phyloP scores from a whole-genome alignment of 257 asterid genomes.

The Solanum lignicaule region DNA sequence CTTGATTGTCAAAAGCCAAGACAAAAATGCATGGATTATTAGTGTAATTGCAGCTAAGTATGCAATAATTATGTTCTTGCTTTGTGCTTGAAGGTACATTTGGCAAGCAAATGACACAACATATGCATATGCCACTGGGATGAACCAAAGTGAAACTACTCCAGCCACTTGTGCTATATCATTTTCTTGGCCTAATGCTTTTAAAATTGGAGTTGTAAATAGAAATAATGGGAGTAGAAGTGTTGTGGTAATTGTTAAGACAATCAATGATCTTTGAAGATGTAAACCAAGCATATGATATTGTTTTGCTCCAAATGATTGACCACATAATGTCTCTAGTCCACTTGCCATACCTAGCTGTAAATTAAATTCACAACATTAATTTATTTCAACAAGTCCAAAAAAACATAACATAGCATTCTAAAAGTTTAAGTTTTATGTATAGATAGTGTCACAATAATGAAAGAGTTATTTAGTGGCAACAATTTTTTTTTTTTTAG shows the following conservation, averaged over 20 bases:
- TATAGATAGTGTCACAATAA: too few relatives aligned
- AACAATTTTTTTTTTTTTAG: too few relatives aligned
- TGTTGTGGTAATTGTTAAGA: slow-evolving; percentile 24
- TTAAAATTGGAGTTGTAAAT: slow-evolving; percentile 44
- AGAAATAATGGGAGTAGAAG: slow-evolving; percentile 32
- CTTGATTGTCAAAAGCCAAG: slow-evolving; percentile 53
- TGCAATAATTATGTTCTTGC: slow-evolving; percentile 63
- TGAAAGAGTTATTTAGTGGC: too few relatives aligned
- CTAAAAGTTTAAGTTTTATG: neutral
- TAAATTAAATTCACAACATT: neutral
- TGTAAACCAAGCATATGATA: slow-evolving; percentile 71
- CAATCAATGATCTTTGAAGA: slow-evolving; percentile 75
- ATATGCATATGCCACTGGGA: slow-evolving; percentile 44
- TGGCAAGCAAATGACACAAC: slow-evolving; percentile 54
- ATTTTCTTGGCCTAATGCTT: slow-evolving; percentile 54
- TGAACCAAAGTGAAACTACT: slow-evolving; percentile 33
- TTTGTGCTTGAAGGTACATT: slow-evolving; percentile 69
- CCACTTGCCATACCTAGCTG: slow-evolving; percentile 80
- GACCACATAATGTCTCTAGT: slow-evolving; percentile 65
- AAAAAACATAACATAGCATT: neutral
- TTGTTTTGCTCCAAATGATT: slow-evolving; percentile 8
- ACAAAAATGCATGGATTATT: slow-evolving; percentile 35
- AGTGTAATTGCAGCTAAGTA: slow-evolving; percentile 46
- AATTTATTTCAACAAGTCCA: neutral
- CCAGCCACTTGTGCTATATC: slow-evolving; percentile 41